Conservation (phyloP, 2,329 filamentous ascomycete genomes). For the Penicillium palitans region DNA sequence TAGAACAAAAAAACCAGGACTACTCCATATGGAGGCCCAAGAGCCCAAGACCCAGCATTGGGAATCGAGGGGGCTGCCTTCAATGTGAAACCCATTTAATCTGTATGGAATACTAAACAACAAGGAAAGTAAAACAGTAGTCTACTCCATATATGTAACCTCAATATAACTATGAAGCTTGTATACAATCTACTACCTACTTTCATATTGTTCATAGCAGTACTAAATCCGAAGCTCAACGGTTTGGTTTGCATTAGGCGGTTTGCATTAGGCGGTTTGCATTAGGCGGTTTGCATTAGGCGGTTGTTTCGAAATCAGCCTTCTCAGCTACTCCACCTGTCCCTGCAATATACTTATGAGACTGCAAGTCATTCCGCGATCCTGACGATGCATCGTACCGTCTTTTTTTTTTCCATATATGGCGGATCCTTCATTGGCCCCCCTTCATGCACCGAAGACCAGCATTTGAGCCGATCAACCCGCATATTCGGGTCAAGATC, state of each 20-base stretch:
- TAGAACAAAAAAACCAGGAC: slow-evolving; percentile 16
- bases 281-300: not conserved
- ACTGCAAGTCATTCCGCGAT: slow-evolving; percentile 22
- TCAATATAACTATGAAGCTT: too few relatives aligned
- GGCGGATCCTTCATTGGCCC: slow-evolving; percentile 14
- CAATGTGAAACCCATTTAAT: slow-evolving; percentile 13
- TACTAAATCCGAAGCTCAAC: slow-evolving; percentile 13
- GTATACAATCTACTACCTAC: not conserved
- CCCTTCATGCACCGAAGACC: slow-evolving; percentile 21
- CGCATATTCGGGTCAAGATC: slow-evolving; percentile 23
- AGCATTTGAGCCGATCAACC: slow-evolving; percentile 26
- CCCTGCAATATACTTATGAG: slow-evolving; percentile 22
- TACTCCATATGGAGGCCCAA: not conserved
- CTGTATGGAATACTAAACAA: not conserved
- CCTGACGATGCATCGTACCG: slow-evolving; percentile 7
- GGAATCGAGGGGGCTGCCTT: not conserved
- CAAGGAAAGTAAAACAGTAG: not conserved
- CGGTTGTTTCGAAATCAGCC: slow-evolving; percentile 1
- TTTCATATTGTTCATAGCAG: not conserved
- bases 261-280: not conserved
- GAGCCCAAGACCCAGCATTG: slow-evolving; percentile 2
- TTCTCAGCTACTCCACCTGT: slow-evolving; percentile 18
- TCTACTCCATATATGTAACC: not conserved
- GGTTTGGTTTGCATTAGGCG: not conserved
- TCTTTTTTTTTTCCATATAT: slow-evolving; percentile 7